Evolutionary conservation across 306 rosid genomes (phyloP).

Genomic region (Myrica gale): DNA sequence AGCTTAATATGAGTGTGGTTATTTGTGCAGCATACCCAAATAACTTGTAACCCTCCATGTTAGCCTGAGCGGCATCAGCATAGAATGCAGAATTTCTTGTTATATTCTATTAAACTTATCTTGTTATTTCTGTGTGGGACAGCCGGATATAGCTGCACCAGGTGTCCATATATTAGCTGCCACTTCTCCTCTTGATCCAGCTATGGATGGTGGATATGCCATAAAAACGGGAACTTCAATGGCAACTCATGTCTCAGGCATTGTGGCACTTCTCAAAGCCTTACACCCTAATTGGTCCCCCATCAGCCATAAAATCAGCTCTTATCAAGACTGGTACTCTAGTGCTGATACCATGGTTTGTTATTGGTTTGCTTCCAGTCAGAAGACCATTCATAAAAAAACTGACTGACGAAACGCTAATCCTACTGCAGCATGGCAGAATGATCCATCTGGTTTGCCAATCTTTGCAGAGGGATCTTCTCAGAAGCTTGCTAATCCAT

Average conservation of each 20-base stretch:
- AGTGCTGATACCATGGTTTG: not conserved
- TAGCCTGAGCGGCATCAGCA: not conserved
- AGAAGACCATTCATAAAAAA: too few species aligned
- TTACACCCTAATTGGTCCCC: constrained; percentile 56
- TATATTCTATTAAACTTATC: not conserved
- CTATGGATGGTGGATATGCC: constrained; percentile 21
- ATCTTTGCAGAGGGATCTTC: constrained; percentile 39
- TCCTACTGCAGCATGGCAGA: constrained; percentile 39
- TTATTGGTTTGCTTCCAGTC: not conserved
- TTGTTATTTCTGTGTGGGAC: constrained; percentile 1
- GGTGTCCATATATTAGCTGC: constrained; percentile 45
- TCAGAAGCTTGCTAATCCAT: constrained; percentile 42
- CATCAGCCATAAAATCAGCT: constrained; percentile 53
- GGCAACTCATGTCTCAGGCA: constrained; percentile 50
- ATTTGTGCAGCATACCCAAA: not conserved
- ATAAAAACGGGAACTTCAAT: constrained; percentile 51
- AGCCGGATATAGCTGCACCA: constrained; percentile 63
- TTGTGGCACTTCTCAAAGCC: constrained; percentile 48
- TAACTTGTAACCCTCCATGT: not conserved
- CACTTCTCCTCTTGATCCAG: constrained; percentile 17
- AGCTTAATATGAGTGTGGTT: not conserved
- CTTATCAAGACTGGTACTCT: constrained; percentile 46
- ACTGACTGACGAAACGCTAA: not conserved
- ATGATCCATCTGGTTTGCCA: constrained; percentile 44
- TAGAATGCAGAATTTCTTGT: not conserved